Conservation (phyloP, 2,329 filamentous ascomycete species). For the Verticillium dahliae region DNA sequence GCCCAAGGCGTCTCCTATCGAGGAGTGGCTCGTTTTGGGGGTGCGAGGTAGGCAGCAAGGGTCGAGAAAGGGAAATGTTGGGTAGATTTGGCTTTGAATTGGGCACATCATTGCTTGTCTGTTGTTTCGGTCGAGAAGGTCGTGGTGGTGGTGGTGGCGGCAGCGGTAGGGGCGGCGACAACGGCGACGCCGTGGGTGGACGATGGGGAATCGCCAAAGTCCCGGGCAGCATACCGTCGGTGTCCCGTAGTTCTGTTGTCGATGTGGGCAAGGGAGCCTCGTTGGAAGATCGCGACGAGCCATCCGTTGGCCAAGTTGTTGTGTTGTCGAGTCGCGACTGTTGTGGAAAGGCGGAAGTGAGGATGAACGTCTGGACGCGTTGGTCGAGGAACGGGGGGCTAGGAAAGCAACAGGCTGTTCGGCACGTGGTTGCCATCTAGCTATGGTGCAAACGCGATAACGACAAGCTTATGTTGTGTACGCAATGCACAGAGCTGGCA, state of each 20-base stretch:
- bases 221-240: not conserved
- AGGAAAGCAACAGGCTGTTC: not conserved
- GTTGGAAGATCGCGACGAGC: not conserved
- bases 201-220: not conserved
- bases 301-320: not conserved
- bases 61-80: no score
- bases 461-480: not conserved
- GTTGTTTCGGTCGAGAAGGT: not conserved
- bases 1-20: no score
- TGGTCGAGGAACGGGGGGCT: not conserved
- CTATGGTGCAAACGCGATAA: not conserved
- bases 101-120: not conserved
- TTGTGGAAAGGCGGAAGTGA: not conserved
- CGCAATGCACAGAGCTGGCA: not conserved
- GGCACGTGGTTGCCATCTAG: not conserved
- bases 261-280: not conserved
- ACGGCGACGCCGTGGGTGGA: not conserved
- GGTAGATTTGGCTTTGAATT: not conserved
- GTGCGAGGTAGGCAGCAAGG: no score
- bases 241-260: not conserved
- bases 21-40: no score
- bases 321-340: not conserved
- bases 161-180: not conserved
- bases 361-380: not conserved
- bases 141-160: not conserved